Conservation (phyloP, 2,329 filamentous ascomycete genomes). For the Alternaria burnsii region DNA sequence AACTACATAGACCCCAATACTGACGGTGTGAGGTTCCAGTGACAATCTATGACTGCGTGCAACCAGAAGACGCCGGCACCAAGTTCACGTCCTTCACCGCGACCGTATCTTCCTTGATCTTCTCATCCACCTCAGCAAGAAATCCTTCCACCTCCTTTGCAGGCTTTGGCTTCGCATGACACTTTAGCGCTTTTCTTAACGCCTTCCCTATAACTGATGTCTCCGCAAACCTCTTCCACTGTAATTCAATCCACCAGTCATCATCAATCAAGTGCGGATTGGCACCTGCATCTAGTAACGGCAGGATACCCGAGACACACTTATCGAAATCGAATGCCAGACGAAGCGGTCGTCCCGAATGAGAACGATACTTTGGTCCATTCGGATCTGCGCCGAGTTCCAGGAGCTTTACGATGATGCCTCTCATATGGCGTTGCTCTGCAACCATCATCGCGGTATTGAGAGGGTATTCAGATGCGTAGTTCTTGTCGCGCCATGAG, state of each 20-base stretch:
- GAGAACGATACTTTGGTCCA: background rate
- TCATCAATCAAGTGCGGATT: background rate
- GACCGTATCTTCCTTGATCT: rapidly evolving
- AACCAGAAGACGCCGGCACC: rapidly evolving
- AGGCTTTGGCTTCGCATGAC: too few species aligned
- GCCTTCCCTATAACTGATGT: background rate
- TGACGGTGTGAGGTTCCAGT: too few species aligned
- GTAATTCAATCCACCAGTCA: rapidly evolving
- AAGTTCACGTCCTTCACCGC: background rate
- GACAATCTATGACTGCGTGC: too few species aligned
- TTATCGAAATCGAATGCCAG: background rate
- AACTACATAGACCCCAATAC: background rate
- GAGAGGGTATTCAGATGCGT: background rate
- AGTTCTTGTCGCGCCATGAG: rapidly evolving
- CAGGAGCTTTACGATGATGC: background rate
- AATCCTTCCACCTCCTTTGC: background rate
- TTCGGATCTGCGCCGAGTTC: background rate
- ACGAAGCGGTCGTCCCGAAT: background rate
- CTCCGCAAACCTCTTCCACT: background rate
- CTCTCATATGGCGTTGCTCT: rapidly evolving
- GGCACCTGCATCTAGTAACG: background rate
- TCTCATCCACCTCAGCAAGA: background rate
- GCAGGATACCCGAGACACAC: too few species aligned
- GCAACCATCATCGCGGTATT: background rate
- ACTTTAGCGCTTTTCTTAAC: background rate